These are phyloP conservation scores for Nyssa sinensis DNA, from an alignment of 148 eudicot species.

Conservation along the genomic window DNA sequence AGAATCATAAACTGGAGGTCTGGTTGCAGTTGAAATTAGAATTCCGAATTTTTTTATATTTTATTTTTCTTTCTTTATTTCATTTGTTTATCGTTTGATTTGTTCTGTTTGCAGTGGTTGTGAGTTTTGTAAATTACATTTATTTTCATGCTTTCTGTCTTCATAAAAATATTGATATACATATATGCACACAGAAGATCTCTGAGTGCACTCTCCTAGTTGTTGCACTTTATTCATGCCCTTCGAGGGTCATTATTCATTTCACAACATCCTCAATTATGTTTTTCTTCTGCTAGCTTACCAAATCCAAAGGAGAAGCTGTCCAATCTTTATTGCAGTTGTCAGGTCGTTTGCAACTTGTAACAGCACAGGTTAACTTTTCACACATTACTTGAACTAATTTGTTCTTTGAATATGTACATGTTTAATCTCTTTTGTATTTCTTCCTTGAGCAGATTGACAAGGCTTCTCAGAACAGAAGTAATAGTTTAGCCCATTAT, in stretches of 20 bases:
- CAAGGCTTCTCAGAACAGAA: constrained; percentile 53
- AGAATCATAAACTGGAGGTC: no score
- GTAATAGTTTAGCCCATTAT: constrained; percentile 28
- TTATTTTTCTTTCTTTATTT: not conserved
- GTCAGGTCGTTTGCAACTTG: constrained; percentile 89
- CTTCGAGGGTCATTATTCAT: not conserved
- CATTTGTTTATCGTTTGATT: not conserved
- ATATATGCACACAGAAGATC: not conserved
- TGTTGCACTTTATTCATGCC: not conserved
- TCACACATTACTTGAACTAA: not conserved
- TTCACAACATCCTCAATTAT: not conserved
- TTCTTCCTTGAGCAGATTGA: constrained; percentile 49
- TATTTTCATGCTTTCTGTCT: not conserved
- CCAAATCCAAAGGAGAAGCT: constrained; percentile 49
- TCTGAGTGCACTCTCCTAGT: no score
- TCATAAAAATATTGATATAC: not conserved
- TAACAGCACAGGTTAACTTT: constrained; percentile 72
- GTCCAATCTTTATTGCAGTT: constrained; percentile 58
- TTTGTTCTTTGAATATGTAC: not conserved
- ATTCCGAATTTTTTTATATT: not conserved
- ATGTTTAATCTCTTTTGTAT: not conserved
- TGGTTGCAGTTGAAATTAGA: not conserved
- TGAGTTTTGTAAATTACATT: no score
- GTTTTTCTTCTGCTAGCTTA: constrained; percentile 41
- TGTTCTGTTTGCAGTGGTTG: not conserved